Evolutionary conservation across 805 yeast species (phyloP).

Genomic region (Kuraishia cidri): DNA sequence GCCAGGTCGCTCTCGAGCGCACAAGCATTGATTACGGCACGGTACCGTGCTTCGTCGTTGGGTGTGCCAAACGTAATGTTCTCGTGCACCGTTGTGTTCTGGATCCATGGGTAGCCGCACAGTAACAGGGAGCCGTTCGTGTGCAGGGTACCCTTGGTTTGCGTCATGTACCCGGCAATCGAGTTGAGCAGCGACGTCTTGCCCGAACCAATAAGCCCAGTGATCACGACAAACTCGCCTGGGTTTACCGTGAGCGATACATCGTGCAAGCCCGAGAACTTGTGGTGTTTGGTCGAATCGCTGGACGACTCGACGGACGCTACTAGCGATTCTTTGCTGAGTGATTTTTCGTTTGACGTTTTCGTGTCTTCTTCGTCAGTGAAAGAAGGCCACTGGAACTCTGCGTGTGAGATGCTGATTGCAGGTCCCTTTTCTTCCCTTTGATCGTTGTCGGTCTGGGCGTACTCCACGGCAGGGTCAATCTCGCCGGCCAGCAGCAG

Average conservation of each 20-base stretch:
- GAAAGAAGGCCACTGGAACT: no score
- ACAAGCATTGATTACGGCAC: slow-evolving; percentile 50
- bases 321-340: slow-evolving; percentile 6
- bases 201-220: slow-evolving; percentile 74
- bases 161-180: slow-evolving; percentile 58
- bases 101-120: slow-evolving; percentile 63
- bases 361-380: slow-evolving; percentile 18
- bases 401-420: slow-evolving; percentile 36
- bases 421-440: slow-evolving; percentile 12
- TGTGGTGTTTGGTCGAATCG: slow-evolving; percentile 23
- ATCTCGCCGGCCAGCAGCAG: slow-evolving; percentile 30
- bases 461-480: no score
- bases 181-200: slow-evolving; percentile 68
- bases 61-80: slow-evolving; percentile 63
- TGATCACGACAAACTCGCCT: slow-evolving; percentile 66
- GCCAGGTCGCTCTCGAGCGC: slow-evolving; percentile 59
- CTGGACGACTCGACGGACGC: no score
- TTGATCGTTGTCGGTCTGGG: no score
- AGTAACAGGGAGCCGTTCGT: slow-evolving; percentile 44
- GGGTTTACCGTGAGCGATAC: slow-evolving; percentile 43
- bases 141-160: slow-evolving; percentile 38
- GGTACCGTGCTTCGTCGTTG: slow-evolving; percentile 40
- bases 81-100: slow-evolving; percentile 68
- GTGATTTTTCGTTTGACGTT: not conserved
- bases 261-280: slow-evolving; percentile 39